Evolutionary conservation across 1,284 basidiomycete species (phyloP).

Genomic region (Termitomyces sp.): DNA sequence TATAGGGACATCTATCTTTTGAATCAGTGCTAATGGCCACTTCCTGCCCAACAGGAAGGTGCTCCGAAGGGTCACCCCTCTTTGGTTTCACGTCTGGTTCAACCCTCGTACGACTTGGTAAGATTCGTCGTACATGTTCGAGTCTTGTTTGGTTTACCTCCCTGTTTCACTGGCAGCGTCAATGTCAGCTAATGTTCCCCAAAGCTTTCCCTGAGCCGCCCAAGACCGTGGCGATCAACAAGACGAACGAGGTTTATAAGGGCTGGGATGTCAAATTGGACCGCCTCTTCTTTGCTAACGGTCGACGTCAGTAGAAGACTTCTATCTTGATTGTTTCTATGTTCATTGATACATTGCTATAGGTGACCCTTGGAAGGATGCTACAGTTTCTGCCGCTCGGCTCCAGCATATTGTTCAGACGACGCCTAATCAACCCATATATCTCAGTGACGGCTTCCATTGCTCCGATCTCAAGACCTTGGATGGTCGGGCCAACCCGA

Average conservation of each 20-base stretch:
- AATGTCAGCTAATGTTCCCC: slow-evolving; percentile 57
- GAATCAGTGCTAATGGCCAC: not conserved
- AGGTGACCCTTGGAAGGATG: slow-evolving; percentile 74
- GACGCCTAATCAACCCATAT: slow-evolving; percentile 51
- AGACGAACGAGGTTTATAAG: slow-evolving; percentile 45
- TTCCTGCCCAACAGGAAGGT: slow-evolving; percentile 30
- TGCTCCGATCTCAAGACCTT: slow-evolving; percentile 50
- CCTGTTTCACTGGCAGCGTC: slow-evolving; percentile 35
- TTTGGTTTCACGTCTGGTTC: slow-evolving; percentile 56
- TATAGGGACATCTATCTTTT: not conserved
- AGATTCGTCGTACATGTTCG: slow-evolving; percentile 13
- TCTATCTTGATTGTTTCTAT: not conserved
- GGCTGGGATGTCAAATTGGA: slow-evolving; percentile 59
- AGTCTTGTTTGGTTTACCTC: not conserved
- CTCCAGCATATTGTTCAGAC: slow-evolving; percentile 34
- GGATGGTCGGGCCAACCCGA: slow-evolving; percentile 42
- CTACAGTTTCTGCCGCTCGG: slow-evolving; percentile 57
- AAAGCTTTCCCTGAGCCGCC: slow-evolving; percentile 43
- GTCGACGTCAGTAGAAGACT: slow-evolving; percentile 42
- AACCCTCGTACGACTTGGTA: slow-evolving; percentile 55
- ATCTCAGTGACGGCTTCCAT: slow-evolving; percentile 59
- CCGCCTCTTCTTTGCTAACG: slow-evolving; percentile 66
- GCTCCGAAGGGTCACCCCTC: slow-evolving; percentile 49
- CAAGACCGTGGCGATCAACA: slow-evolving; percentile 31
- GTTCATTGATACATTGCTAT: slow-evolving; percentile 3